Conservation (phyloP, 192 early-diverging fungal species). For the Podila clonocystis region DNA sequence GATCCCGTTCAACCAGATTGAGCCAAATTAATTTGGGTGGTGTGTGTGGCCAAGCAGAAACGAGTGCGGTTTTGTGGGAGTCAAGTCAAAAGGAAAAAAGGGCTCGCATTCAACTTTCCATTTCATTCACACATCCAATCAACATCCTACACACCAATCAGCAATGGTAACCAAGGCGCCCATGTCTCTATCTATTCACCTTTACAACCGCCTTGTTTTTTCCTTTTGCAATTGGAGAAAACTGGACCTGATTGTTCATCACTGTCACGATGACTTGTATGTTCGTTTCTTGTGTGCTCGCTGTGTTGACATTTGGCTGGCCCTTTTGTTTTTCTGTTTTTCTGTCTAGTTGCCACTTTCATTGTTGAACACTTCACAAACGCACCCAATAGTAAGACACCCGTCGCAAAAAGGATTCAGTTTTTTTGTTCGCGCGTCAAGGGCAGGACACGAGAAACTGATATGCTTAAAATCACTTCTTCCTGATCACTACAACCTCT, state of each 20-base stretch:
- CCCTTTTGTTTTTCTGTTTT: neutral
- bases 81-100: neutral
- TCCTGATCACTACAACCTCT: conserved; percentile 13
- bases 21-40: neutral
- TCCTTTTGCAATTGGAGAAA: neutral
- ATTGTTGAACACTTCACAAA: conserved; percentile 88
- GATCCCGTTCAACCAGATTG: no score
- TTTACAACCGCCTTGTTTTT: no score
- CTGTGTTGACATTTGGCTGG: neutral
- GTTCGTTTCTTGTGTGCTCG: neutral
- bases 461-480: neutral
- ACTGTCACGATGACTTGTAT: no score
- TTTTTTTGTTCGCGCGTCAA: neutral
- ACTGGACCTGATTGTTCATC: neutral
- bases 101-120: neutral
- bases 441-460: neutral
- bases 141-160: neutral
- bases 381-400: conserved; percentile 79
- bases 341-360: conserved; percentile 85
- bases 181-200: no score
- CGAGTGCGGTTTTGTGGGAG: no score
- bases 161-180: neutral
- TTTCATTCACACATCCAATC: neutral
- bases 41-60: neutral
- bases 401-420: neutral